A percentile compares a stretch with the other conserved stretches of the same genome.
Conservation (phyloP, 805 yeast genomes). For the Wickerhamiella allomyrinae region DNA sequence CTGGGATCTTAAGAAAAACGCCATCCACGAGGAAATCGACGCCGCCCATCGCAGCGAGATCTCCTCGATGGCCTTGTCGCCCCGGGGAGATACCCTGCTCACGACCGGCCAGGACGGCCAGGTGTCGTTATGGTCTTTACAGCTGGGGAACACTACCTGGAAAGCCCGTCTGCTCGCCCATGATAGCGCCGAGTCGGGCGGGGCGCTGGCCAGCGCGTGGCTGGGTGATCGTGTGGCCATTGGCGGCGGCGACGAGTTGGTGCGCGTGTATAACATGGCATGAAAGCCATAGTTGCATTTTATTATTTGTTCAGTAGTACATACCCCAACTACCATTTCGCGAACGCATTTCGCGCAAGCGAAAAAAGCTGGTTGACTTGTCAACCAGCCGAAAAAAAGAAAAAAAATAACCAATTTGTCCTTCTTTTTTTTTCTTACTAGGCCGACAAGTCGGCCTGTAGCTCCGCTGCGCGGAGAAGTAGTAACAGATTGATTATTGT, state of each 20-base stretch:
- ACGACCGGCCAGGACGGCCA: constrained; percentile 19
- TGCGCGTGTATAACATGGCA: constrained; percentile 13
- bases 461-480: no score
- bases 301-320: no score
- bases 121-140: constrained; percentile 18
- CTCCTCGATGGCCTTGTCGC: constrained; percentile 6
- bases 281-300: no score
- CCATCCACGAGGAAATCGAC: constrained; percentile 13
- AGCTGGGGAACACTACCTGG: constrained; percentile 14
- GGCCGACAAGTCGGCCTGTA: no score
- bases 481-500: not conserved
- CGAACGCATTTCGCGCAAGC: no score
- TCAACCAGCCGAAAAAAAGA: no score
- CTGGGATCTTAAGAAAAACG: constrained; percentile 12
- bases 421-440: no score
- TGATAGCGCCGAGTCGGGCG: constrained; percentile 15
- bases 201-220: constrained; percentile 11
- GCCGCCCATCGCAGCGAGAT: constrained; percentile 16
- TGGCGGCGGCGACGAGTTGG: constrained; percentile 18
- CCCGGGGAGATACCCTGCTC: constrained; percentile 4
- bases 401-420: no score
- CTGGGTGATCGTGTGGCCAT: constrained; percentile 5
- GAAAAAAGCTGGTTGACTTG: no score
- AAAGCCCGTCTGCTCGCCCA: constrained; percentile 17
- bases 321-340: no score